These are phyloP conservation scores for Cyclostephanos tholiformis DNA, from an alignment of 108 stramenopile genomes.

Conservation along the genomic window DNA sequence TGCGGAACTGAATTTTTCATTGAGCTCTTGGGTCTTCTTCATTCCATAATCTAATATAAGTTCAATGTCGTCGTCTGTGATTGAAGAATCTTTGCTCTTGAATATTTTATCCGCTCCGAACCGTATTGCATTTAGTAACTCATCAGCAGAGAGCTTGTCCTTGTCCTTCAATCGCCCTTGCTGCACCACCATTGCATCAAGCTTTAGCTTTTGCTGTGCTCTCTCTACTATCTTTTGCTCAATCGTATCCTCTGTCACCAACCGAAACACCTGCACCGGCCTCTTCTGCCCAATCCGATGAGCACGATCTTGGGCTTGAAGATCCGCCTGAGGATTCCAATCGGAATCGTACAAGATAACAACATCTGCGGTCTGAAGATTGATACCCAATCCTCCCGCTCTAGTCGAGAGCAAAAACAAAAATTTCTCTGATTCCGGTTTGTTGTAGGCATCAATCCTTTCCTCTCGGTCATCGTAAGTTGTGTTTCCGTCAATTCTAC, in stretches of 20 bases:
- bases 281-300: slow-evolving; percentile 97
- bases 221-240: slow-evolving; percentile 99
- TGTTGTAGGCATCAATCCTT: slow-evolving; percentile 92
- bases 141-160: slow-evolving; percentile 85
- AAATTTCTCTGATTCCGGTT: slow-evolving; percentile 86
- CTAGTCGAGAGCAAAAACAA: slow-evolving; percentile 92
- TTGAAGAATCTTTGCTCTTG: slow-evolving; percentile 84
- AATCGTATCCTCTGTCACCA: slow-evolving; percentile 97
- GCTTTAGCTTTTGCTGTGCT: slow-evolving; percentile 99
- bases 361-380: slow-evolving; percentile 89
- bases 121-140: slow-evolving; percentile 88
- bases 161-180: slow-evolving; percentile 93
- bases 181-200: slow-evolving; percentile 99
- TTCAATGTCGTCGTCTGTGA: slow-evolving; percentile 92
- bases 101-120: slow-evolving; percentile 99
- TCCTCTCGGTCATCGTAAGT: slow-evolving; percentile 94
- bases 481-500: slow-evolving; percentile 98
- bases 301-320: slow-evolving; percentile 96
- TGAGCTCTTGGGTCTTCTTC: slow-evolving; percentile 90
- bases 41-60: slow-evolving; percentile 91
- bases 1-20: slow-evolving; percentile 88
- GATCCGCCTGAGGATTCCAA: slow-evolving; percentile 99
- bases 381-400: slow-evolving; percentile 94
- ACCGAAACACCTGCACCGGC: slow-evolving; percentile 94
- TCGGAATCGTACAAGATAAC: slow-evolving; percentile 94